Evolutionary conservation across 2,329 filamentous ascomycete genomes (phyloP), one percentile per base, ranked within the genome.

Genomic region (Domatiomyces catenatus): DNA sequence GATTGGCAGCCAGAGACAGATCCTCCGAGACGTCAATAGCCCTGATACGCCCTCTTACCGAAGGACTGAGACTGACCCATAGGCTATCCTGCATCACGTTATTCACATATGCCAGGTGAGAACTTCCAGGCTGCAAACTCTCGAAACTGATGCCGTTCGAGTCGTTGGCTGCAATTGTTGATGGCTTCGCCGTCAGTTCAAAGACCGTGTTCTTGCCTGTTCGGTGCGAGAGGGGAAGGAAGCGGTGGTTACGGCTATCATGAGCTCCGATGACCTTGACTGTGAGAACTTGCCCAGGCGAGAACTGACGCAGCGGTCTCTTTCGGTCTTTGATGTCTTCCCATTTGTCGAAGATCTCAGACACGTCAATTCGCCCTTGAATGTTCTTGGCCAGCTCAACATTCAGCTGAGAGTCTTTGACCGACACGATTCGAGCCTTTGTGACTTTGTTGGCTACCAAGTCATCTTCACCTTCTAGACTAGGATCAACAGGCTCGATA

Each of bases 351-450:
- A 94, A 98, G 10, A 89, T 69, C 64, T 96, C 87, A 1, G 92
- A 93, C 5, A 92, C 79, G 62, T 95, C 90, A 53, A 98, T 81
- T 17, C 92, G 86, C n/a, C 90, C 92, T 63, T 93, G 86, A 7
- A 94, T 75, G 56, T 88, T 87, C 62, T 93, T 86, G 44, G 86
- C 83, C 48, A 96, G 75, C 58, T 85, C 79, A 5, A 98, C 87
- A 58, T 96, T 96, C 50, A 96, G 72, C 64, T 98, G 92, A 0
- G 90, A 95, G 47, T 83, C 82, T 67, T 94, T 94, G 62, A 95
- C 72, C 0, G 86, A 86, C n/a, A 78, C 77, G 44, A 98, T 78
- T 59, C 76, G 83, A 42, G 85, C 90, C 62, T 85, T 87, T 6
- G 81, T 80, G 46, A 84, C 64, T 57, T 76, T 83, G 49, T 90